Evolutionary conservation across 2,329 filamentous ascomycete species (phyloP).

Genomic region (Aureobasidium sp.): DNA sequence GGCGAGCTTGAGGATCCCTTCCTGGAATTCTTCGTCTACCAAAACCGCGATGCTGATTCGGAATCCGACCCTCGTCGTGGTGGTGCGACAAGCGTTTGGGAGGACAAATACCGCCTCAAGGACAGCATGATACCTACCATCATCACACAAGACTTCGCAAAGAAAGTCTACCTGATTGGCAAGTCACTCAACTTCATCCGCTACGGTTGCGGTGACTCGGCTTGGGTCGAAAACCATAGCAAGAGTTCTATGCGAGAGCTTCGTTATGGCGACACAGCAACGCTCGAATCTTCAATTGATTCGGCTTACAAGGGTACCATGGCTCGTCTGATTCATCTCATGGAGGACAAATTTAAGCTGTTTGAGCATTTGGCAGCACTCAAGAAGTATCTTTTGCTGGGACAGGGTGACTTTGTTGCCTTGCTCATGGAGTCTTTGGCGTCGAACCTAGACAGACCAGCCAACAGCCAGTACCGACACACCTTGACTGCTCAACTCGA

Average conservation of each 20-base stretch:
- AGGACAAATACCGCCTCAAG: slow-evolving; percentile 88
- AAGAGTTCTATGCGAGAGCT: slow-evolving; percentile 88
- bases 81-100: slow-evolving; percentile 86
- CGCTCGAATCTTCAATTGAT: slow-evolving; percentile 85
- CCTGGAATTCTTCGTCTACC: slow-evolving; percentile 87
- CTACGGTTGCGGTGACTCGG: slow-evolving; percentile 85
- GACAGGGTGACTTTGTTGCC: slow-evolving; percentile 95
- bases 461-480: slow-evolving; percentile 94
- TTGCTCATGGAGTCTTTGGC: slow-evolving; percentile 94
- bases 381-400: slow-evolving; percentile 89
- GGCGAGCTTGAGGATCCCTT: slow-evolving; percentile 96
- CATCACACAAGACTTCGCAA: slow-evolving; percentile 85
- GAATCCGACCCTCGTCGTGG: slow-evolving; percentile 35
- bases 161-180: slow-evolving; percentile 93
- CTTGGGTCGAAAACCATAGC: slow-evolving; percentile 93
- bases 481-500: slow-evolving; percentile 96
- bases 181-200: slow-evolving; percentile 98
- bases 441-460: slow-evolving; percentile 84
- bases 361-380: slow-evolving; percentile 87
- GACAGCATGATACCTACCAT: slow-evolving; percentile 85
- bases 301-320: slow-evolving; percentile 98
- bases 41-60: slow-evolving; percentile 54
- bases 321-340: slow-evolving; percentile 84
- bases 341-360: slow-evolving; percentile 90
- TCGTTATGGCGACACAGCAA: slow-evolving; percentile 85